Evolutionary conservation across 768 basidiomycete genomes (phyloP).

Genomic region (Sutorius australiensis): DNA sequence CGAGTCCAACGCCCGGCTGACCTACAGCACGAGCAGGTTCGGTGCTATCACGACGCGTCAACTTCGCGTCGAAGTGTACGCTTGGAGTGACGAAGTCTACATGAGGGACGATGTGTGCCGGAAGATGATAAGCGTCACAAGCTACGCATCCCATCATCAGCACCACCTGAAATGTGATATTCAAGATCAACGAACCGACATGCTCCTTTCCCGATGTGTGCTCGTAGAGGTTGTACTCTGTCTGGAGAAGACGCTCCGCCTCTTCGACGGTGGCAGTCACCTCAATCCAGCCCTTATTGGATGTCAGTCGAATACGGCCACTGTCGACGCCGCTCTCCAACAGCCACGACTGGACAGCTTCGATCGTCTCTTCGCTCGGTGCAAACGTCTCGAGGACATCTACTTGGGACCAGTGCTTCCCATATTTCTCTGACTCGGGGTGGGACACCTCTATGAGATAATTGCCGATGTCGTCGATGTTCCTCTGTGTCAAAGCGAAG

Average conservation of each 20-base stretch:
- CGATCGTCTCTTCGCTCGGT: constrained; percentile 24
- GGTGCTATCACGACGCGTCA: too few relatives aligned
- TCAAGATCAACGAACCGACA: constrained; percentile 21
- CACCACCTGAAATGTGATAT: background rate
- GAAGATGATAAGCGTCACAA: constrained; percentile 34
- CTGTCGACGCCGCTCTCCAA: too few relatives aligned
- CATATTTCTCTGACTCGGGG: constrained; percentile 31
- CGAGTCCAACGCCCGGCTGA: too few relatives aligned
- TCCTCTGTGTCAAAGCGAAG: constrained; percentile 15
- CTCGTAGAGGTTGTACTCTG: constrained; percentile 34
- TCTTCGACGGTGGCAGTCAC: constrained; percentile 29
- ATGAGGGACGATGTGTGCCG: too few relatives aligned
- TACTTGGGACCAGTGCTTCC: constrained; percentile 30
- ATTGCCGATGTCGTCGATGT: too few relatives aligned
- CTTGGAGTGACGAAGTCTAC: too few relatives aligned
- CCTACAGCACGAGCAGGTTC: too few relatives aligned
- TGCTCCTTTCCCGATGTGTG: constrained; percentile 28
- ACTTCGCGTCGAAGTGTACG: too few relatives aligned
- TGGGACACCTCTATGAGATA: constrained; percentile 35
- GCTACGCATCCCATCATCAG: constrained; percentile 17
- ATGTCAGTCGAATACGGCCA: constrained; percentile 13
- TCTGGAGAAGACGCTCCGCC: constrained; percentile 32
- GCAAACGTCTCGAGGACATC: constrained; percentile 28
- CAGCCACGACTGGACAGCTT: constrained; percentile 19
- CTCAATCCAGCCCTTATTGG: constrained; percentile 27